Conservation (phyloP, 164 flowering plant genomes). For the Aristolochia contorta region DNA sequence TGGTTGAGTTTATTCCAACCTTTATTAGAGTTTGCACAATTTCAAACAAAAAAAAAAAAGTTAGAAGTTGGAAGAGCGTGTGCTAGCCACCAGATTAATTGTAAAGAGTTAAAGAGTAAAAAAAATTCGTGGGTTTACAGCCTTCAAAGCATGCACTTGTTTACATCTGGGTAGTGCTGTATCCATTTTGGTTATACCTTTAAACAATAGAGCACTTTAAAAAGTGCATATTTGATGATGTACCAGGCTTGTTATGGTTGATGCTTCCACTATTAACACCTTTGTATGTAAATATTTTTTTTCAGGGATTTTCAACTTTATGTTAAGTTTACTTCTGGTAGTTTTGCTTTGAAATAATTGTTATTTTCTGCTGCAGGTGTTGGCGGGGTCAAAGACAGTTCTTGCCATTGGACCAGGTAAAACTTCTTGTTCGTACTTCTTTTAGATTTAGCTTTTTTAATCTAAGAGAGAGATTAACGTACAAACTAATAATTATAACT, state of each 20-base stretch:
- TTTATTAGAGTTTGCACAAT: too few relatives aligned
- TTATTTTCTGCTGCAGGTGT: conserved; percentile 34
- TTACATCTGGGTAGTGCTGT: too few relatives aligned
- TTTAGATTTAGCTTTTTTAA: background rate
- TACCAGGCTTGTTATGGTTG: background rate
- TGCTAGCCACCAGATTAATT: too few relatives aligned
- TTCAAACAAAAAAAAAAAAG: too few relatives aligned
- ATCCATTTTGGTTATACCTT: too few relatives aligned
- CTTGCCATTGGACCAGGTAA: conserved; percentile 94
- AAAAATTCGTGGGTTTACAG: background rate
- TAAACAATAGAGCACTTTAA: background rate
- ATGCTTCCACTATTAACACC: background rate
- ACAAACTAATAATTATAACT: background rate
- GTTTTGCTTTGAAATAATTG: conserved; percentile 3
- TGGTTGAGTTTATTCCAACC: too few relatives aligned
- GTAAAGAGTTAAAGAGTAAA: background rate
- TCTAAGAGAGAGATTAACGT: background rate
- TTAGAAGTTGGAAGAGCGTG: too few relatives aligned
- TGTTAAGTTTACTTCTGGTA: background rate
- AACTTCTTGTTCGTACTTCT: background rate
- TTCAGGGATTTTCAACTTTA: background rate
- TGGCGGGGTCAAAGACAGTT: conserved; percentile 82
- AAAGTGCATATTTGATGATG: background rate
- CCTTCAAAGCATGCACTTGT: too few relatives aligned
- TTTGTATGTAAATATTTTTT: background rate